These are phyloP conservation scores for Backusella circina DNA, from an alignment of 192 early-diverging fungal genomes.

Conservation along the genomic window DNA sequence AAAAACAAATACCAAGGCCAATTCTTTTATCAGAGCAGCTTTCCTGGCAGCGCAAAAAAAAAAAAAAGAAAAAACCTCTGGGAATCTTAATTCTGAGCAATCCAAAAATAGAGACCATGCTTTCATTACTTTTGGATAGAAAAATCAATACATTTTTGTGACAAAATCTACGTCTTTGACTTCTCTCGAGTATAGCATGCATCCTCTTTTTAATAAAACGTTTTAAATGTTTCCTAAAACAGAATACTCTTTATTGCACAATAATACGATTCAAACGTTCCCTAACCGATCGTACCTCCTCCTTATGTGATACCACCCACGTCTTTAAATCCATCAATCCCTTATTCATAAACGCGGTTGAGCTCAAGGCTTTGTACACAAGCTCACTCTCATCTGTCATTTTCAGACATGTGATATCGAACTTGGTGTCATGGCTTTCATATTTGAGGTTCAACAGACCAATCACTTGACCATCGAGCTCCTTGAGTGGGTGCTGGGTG, in stretches of 20 bases:
- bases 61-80: no score
- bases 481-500: background rate
- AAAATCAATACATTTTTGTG: no score
- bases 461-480: constrained; percentile 9
- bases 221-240: background rate
- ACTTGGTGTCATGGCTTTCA: constrained; percentile 23
- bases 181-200: no score
- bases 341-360: background rate
- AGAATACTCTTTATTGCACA: background rate
- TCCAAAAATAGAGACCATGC: no score
- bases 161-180: no score
- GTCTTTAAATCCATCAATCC: background rate
- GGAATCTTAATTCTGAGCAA: no score
- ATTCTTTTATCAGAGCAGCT: no score
- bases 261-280: background rate
- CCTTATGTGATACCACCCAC: background rate
- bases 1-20: no score
- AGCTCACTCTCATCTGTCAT: constrained; percentile 25
- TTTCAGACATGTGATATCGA: constrained; percentile 17
- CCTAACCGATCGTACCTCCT: background rate
- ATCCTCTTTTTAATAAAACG: no score
- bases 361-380: background rate
- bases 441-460: constrained; percentile 23
- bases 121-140: no score
- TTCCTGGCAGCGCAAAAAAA: no score